phyloP scores from a whole-genome alignment of 2,329 filamentous ascomycete species.

The Sclerotinia minor region DNA sequence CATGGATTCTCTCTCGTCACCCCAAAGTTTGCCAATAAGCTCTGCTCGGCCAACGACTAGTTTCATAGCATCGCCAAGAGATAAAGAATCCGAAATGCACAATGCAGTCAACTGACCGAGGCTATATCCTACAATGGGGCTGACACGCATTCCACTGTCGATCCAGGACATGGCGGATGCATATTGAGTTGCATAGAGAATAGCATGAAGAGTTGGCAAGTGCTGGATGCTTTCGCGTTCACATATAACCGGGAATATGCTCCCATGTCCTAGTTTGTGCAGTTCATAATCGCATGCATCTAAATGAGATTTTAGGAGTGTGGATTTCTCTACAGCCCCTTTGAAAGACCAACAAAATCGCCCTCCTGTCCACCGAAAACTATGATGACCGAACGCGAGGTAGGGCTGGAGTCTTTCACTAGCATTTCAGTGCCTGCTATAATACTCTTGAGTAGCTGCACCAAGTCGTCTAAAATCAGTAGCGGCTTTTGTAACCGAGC shows the following conservation, averaged over 20 bases:
- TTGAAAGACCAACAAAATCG: conserved; percentile 23
- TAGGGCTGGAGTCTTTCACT: conserved; percentile 29
- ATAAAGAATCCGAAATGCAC: conserved; percentile 41
- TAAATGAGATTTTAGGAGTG: conserved; percentile 20
- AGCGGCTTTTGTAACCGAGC: too few species aligned
- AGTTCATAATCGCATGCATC: conserved; percentile 23
- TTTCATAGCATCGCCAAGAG: conserved; percentile 42
- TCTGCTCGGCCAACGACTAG: conserved; percentile 41
- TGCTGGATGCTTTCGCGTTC: conserved; percentile 6
- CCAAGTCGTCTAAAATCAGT: conserved; percentile 2
- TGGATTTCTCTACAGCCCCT: conserved; percentile 9
- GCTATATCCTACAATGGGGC: conserved; percentile 42
- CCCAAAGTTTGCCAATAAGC: conserved; percentile 43
- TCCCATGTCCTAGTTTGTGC: conserved; percentile 12
- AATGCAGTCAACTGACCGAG: conserved; percentile 46
- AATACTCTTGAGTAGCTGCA: conserved; percentile 1
- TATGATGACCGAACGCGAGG: conserved; percentile 40
- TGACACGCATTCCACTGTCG: conserved; percentile 26
- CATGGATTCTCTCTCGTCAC: conserved; percentile 44
- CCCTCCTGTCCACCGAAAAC: conserved; percentile 38
- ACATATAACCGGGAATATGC: conserved; percentile 31
- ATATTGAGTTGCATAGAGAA: conserved; percentile 30
- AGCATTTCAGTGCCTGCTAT: background rate
- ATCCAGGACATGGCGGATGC: conserved; percentile 31
- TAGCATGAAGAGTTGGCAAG: conserved; percentile 26